Conservation (phyloP, 768 basidiomycete genomes). For the Lactarius deliciosus region DNA sequence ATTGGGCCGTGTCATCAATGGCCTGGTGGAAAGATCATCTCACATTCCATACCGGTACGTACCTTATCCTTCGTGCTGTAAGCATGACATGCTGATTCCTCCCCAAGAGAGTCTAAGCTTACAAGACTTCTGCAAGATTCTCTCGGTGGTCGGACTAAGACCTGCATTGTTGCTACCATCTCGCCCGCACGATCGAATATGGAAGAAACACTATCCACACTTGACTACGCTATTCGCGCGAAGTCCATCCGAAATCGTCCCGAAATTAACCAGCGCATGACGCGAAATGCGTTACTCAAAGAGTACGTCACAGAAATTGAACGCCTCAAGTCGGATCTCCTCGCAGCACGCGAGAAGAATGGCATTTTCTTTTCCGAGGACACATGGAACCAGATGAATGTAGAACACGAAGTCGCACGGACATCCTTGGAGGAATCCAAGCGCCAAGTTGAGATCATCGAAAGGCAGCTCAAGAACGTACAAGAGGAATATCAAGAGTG, state of each 20-base stretch:
- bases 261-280: constrained; percentile 93
- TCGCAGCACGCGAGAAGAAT: constrained; percentile 93
- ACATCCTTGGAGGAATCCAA: constrained; percentile 81
- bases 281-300: constrained; percentile 85
- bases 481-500: constrained; percentile 92
- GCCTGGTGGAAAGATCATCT: constrained; percentile 84
- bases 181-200: constrained; percentile 91
- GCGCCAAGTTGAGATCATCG: constrained; percentile 79
- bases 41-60: constrained; percentile 92
- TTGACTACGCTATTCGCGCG: constrained; percentile 94
- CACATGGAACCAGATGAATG: constrained; percentile 78
- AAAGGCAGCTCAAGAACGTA: constrained; percentile 73
- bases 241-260: constrained; percentile 96
- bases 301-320: constrained; percentile 95
- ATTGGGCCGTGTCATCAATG: constrained; percentile 95
- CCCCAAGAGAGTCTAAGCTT: constrained; percentile 86
- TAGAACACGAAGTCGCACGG: constrained; percentile 72
- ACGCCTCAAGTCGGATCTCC: constrained; percentile 82
- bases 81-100: background rate
- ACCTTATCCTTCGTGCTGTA: constrained; percentile 10
- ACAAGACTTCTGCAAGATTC: constrained; percentile 98
- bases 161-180: constrained; percentile 95
- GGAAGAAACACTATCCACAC: constrained; percentile 96
- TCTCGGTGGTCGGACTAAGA: constrained; percentile 95
- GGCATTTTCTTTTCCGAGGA: constrained; percentile 94